These are phyloP conservation scores for Umbelopsis sp. DNA, from an alignment of 192 early-diverging fungal genomes.

Conservation along the genomic window DNA sequence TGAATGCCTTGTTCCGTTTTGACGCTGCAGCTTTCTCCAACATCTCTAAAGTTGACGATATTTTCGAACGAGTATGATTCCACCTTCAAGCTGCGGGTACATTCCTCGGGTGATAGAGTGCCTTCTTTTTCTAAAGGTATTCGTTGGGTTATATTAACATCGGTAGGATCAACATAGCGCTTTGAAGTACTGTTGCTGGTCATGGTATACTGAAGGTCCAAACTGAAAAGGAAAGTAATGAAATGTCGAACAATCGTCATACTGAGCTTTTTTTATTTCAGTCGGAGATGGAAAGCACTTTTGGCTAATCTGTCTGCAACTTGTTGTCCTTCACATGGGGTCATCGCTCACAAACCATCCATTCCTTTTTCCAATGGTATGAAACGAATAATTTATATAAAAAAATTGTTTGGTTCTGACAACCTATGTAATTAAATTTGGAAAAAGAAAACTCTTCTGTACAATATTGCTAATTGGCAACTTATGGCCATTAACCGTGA, in stretches of 20 bases:
- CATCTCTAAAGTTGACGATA: conserved; percentile 42
- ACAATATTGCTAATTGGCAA: neutral
- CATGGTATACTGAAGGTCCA: neutral
- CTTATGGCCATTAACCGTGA: conserved; percentile 6
- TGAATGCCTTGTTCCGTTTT: neutral
- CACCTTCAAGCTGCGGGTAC: neutral
- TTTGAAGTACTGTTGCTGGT: too few species aligned
- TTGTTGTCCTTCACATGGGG: neutral
- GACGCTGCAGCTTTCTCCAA: conserved; percentile 27
- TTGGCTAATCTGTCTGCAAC: neutral
- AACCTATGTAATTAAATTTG: conserved; percentile 11
- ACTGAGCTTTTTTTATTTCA: neutral
- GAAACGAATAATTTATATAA: neutral
- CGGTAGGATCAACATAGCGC: too few species aligned
- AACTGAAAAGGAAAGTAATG: neutral
- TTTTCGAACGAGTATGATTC: conserved; percentile 25
- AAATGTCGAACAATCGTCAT: neutral
- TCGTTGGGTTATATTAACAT: too few species aligned
- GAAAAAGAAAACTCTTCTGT: neutral
- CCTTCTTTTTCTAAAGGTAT: neutral
- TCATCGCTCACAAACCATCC: too few species aligned
- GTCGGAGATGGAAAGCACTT: neutral
- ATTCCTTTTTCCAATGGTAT: too few species aligned
- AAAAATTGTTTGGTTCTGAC: neutral
- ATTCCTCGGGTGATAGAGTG: neutral